Base-by-base conservation (phyloP, 1,284 basidiomycete genomes). In the Apiotrichum siamense region DNA sequence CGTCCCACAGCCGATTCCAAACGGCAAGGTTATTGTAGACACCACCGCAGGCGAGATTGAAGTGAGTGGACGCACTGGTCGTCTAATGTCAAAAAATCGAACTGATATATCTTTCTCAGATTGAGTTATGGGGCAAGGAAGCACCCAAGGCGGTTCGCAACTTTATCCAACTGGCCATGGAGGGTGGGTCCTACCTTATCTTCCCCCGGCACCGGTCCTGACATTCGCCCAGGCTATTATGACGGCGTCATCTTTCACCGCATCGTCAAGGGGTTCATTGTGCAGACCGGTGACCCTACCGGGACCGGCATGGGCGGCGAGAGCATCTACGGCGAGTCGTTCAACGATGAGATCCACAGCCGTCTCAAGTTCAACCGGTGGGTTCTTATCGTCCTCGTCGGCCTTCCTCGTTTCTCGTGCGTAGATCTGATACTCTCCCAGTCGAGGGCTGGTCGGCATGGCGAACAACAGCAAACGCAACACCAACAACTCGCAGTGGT, bases 101-200 rank as follows among this genome's bases (percentile, higher is more conserved):
- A 42, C 52, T 58, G 26, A 53, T 33, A 37, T 6, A 10, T 9
- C 29, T 21, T 24, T 17, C 21, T n/a, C 57, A 77, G 67, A 84
- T 97, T 42, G 94, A 97, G 68, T 77, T 98, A 49, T 98, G 93
- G 91, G 83, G 88, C 18, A 91, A 89, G 76, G 91, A 98, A 82
- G 83, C 88, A 18, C 94, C 94, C 0, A 89, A 88, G 76, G 80
- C 96, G 69, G 93, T 88, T 66, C 82, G 92, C 38, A 98, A 97
- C 77, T 91, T 94, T 72, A 78, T 97, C 43, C 83, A 87, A 17
- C 78, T 94, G 27, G 83, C 87, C 0, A 86, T 96, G 81, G 91
- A 94, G 78, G 91, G 88, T 87, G 63, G 60, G 83, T 77, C 4
- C 4, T n/a, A n/a, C n/a, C n/a, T n/a, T 25, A 3, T 15, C 18